A percentile compares a stretch with the other conserved stretches of the same genome.
These are phyloP conservation scores for Russula sp. DNA, from an alignment of 768 basidiomycete species.

Conservation along the genomic window DNA sequence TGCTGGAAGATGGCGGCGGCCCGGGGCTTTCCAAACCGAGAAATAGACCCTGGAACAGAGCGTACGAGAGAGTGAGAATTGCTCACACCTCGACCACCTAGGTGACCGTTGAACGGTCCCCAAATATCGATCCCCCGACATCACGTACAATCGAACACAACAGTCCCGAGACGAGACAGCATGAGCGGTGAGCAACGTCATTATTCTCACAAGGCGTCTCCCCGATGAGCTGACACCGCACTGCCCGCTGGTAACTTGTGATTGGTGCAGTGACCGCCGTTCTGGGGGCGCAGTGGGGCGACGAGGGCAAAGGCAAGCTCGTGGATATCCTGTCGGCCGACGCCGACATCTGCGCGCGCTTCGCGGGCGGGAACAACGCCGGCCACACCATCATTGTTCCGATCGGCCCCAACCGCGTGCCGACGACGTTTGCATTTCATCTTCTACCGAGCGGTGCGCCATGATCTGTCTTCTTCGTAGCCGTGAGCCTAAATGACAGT, in stretches of 20 bases:
- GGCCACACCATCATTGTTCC: slow-evolving; percentile 96
- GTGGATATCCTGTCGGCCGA: slow-evolving; percentile 93
- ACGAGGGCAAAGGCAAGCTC: slow-evolving; percentile 93
- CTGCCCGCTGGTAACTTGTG: neutral
- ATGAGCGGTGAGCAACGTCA: slow-evolving; percentile 4
- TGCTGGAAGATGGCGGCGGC: neutral
- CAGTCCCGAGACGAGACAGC: neutral
- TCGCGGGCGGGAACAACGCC: slow-evolving; percentile 98
- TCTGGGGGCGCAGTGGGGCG: slow-evolving; percentile 87
- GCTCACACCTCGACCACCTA: too few species aligned
- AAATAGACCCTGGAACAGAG: neutral
- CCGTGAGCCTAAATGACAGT: neutral
- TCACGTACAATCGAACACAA: neutral
- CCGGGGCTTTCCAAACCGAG: neutral
- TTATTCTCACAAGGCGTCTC: neutral
- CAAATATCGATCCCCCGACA: neutral
- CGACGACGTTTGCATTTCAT: slow-evolving; percentile 92
- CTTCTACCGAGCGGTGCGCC: slow-evolving; percentile 82
- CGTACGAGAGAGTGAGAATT: too few species aligned
- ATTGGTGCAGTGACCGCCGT: slow-evolving; percentile 57
- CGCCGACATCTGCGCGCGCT: slow-evolving; percentile 88
- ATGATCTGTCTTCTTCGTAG: neutral
- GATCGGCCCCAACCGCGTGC: slow-evolving; percentile 55
- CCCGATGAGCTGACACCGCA: neutral
- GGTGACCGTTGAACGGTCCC: neutral